Evolutionary conservation across 2,329 filamentous ascomycete genomes (phyloP).

Genomic region (Sarocladium oryzae): DNA sequence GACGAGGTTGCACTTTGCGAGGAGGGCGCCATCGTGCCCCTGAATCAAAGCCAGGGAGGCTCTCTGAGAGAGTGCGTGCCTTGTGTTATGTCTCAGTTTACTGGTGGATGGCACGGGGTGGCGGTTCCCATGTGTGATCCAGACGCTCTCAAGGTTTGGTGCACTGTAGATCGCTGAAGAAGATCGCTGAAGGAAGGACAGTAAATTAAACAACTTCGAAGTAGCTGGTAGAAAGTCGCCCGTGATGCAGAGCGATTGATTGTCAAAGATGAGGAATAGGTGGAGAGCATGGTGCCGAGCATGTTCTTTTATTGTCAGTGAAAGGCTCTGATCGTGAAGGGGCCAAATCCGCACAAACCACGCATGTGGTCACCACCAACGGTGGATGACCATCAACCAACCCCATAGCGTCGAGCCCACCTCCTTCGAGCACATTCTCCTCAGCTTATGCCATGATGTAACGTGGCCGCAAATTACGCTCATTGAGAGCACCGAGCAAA

Average conservation of each 20-base stretch:
- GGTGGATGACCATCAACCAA: neutral
- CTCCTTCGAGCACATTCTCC: neutral
- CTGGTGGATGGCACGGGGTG: slow-evolving; percentile 3
- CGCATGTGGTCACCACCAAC: neutral
- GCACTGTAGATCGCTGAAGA: too few relatives aligned
- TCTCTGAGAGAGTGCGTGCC: neutral
- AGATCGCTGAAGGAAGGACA: too few relatives aligned
- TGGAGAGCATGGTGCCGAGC: neutral
- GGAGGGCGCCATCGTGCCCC: neutral
- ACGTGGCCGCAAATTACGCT: neutral
- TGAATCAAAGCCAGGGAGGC: neutral
- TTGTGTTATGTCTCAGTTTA: slow-evolving; percentile 7
- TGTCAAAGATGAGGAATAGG: neutral
- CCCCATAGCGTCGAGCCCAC: neutral
- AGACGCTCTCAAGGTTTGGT: too few relatives aligned
- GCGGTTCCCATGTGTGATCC: neutral
- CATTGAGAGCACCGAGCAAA: neutral
- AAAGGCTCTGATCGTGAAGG: neutral
- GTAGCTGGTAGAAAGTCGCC: too few relatives aligned
- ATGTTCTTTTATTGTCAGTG: neutral
- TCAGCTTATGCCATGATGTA: neutral
- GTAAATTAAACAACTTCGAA: too few relatives aligned
- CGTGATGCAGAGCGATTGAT: too few relatives aligned
- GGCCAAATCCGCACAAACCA: slow-evolving; percentile 12
- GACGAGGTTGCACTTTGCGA: slow-evolving; percentile 38